Conservation (phyloP, 2,329 filamentous ascomycete species). For the Akanthomyces muscarius region DNA sequence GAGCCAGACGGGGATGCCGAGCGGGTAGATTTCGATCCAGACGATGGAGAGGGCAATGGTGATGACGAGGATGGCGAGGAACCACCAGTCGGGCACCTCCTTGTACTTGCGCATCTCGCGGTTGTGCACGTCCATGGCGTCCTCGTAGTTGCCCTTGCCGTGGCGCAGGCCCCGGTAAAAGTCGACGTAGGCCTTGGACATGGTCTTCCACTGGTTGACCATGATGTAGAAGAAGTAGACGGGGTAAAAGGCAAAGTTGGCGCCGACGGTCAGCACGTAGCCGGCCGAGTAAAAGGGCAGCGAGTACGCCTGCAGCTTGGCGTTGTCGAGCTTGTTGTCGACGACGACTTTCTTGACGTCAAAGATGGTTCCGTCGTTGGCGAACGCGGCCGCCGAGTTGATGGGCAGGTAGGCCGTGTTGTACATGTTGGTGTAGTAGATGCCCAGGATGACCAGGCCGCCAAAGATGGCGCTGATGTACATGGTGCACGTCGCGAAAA, state of each 20-base stretch:
- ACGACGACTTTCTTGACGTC: conserved; percentile 33
- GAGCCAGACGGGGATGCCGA: conserved; percentile 25
- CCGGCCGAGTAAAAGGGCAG: conserved; percentile 42
- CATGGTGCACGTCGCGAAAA: conserved; percentile 37
- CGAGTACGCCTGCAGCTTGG: conserved; percentile 39
- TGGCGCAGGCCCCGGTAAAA: conserved; percentile 37
- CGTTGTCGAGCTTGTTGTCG: conserved; percentile 36
- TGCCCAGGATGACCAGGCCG: conserved; percentile 36
- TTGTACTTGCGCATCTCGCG: conserved; percentile 38
- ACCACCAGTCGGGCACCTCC: conserved; percentile 47
- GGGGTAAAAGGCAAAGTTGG: conserved; percentile 42
- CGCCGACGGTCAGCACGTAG: conserved; percentile 38
- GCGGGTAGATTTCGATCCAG: conserved; percentile 25
- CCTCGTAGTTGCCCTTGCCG: conserved; percentile 39
- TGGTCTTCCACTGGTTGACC: conserved; percentile 37
- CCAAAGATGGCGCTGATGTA: conserved; percentile 33
- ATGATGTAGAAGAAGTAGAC: conserved; percentile 42
- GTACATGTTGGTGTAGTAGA: conserved; percentile 42
- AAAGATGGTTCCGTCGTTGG: conserved; percentile 39
- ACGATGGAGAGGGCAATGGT: conserved; percentile 30
- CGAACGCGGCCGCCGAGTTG: conserved; percentile 40
- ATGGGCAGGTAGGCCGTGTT: conserved; percentile 43
- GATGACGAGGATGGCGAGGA: conserved; percentile 35
- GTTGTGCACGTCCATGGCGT: conserved; percentile 39
- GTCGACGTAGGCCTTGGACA: conserved; percentile 35